phyloP scores from a whole-genome alignment of 306 rosid species.

The Lupinus albus region DNA sequence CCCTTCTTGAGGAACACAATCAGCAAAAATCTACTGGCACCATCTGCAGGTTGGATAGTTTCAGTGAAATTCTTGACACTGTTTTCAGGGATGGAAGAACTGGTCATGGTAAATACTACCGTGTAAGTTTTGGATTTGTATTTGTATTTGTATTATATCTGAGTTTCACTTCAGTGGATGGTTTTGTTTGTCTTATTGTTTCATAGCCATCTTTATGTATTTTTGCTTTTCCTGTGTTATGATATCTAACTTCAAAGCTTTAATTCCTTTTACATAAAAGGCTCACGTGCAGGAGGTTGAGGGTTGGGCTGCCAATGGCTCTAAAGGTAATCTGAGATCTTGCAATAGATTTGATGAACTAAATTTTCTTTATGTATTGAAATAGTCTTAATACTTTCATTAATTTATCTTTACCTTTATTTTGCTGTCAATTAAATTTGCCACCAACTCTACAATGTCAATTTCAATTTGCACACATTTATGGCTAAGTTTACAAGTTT shows the following conservation, averaged over 20 bases:
- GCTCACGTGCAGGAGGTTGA: constrained; percentile 84
- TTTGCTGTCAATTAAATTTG: constrained; percentile 13
- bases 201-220: not conserved
- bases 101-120: constrained; percentile 74
- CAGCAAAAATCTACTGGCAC: constrained; percentile 60
- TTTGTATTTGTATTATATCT: constrained; percentile 6
- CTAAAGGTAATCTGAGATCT: constrained; percentile 60
- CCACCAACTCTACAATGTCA: not conserved
- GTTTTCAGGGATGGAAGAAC: constrained; percentile 64
- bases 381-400: constrained; percentile 25
- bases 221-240: constrained; percentile 28
- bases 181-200: constrained; percentile 24
- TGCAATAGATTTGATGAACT: constrained; percentile 29
- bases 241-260: constrained; percentile 41
- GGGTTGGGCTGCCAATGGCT: constrained; percentile 60
- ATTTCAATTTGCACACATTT: constrained; percentile 10
- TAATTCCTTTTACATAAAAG: constrained; percentile 47
- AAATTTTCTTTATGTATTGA: constrained; percentile 5
- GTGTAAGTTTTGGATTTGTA: constrained; percentile 54
- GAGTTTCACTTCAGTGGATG: constrained; percentile 31
- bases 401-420: constrained; percentile 1
- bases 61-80: constrained; percentile 62
- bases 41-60: constrained; percentile 72
- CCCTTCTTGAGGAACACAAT: constrained; percentile 81
- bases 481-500: constrained; percentile 1